Base-by-base conservation (phyloP, 805 yeast genomes). In the Myxozyma geophila region DNA sequence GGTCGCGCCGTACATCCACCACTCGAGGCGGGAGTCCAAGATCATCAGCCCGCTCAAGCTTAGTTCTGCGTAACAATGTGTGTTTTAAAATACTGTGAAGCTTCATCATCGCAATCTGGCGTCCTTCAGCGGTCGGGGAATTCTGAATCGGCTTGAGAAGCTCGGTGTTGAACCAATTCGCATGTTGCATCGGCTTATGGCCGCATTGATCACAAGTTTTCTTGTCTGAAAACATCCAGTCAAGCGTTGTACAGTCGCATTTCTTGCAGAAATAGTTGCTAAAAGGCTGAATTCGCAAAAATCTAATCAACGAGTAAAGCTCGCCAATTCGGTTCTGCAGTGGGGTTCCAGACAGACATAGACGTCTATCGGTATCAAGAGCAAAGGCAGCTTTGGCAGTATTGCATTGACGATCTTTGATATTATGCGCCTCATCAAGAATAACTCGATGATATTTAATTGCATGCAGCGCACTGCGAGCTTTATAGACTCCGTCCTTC, bases 291-390 rank as follows among this genome's bases (percentile, higher is more conserved):
- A 93, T 81, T 68, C 87, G 85, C 77, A 95, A 76, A 73, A 91
- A 95, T 71, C 98, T 80, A 62, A 95, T 88, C 73, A 95, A 78
- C 0, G 98, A 92, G 75, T 95, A 95, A 81, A 95, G 83, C 78
- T 95, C 99, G 50, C 99, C 99, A 72, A 95, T 92, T 67, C 98
- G 81, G 74, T 95, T 95, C 72, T 95, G 99, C 67, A 95, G 79
- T 0, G 99, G 99, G 0, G 99, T 95, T 70, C 99, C 99, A 3
- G 96, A 85, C 37, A 95, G 75, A 76, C 99, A 95, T 89, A 97
- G 90, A 68, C 96, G 78, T 71, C 91, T 90, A 58, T 85, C 79
- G 9, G 96, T 85, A 39, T 81, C 77, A 61, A 95, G 76, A 63
- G 80, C 79, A 73, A 90, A 90, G 1, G 96, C 97, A 1, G 98